phyloP scores from a whole-genome alignment of 805 yeast genomes.

The Tetrapisispora arboricola region DNA sequence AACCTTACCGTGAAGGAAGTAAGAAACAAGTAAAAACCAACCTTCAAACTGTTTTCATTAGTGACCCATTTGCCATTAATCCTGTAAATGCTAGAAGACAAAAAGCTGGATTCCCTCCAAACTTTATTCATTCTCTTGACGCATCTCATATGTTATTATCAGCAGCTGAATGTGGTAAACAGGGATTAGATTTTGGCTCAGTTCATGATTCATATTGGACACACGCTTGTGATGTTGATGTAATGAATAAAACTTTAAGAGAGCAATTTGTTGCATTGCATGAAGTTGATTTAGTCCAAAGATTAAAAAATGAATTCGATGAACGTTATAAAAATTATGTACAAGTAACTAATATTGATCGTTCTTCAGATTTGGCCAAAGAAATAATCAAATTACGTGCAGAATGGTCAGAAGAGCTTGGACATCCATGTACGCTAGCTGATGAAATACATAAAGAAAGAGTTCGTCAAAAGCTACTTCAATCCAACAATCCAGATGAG shows the following conservation, averaged over 20 bases:
- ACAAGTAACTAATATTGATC: slow-evolving; percentile 47
- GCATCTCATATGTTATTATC: slow-evolving; percentile 95
- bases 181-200: slow-evolving; percentile 69
- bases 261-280: slow-evolving; percentile 74
- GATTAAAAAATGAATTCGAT: slow-evolving; percentile 69
- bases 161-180: slow-evolving; percentile 63
- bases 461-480: slow-evolving; percentile 45
- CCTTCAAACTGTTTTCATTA: slow-evolving; percentile 75
- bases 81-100: slow-evolving; percentile 86
- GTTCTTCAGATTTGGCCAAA: slow-evolving; percentile 40
- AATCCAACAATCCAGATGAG: slow-evolving; percentile 41
- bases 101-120: slow-evolving; percentile 90
- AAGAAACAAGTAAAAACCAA: slow-evolving; percentile 66
- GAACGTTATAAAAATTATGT: slow-evolving; percentile 66
- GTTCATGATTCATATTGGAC: slow-evolving; percentile 99
- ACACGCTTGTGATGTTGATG: slow-evolving; percentile 74
- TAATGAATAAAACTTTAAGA: slow-evolving; percentile 61
- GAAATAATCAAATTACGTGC: slow-evolving; percentile 41
- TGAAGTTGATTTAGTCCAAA: slow-evolving; percentile 57
- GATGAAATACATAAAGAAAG: slow-evolving; percentile 71
- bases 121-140: slow-evolving; percentile 87
- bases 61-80: slow-evolving; percentile 77
- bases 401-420: slow-evolving; percentile 38
- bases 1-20: slow-evolving; percentile 74
- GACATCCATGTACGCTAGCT: slow-evolving; percentile 47